These are phyloP conservation scores for Aschersonia sp. DNA, from an alignment of 2,329 filamentous ascomycete genomes.

Conservation along the genomic window DNA sequence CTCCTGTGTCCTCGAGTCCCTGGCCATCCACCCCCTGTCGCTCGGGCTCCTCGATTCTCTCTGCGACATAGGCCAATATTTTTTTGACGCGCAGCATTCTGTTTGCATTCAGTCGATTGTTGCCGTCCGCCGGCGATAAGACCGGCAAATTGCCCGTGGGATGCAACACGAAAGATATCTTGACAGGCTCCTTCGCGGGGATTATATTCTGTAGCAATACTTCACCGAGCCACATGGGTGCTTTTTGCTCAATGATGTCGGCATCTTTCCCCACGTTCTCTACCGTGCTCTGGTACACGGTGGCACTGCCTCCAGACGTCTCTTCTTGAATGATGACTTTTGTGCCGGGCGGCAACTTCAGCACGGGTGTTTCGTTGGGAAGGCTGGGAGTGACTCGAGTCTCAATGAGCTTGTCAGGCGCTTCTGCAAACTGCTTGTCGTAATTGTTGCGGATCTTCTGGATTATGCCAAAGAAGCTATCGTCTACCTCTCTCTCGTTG, in stretches of 20 bases:
- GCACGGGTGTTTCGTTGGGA: conserved; percentile 58
- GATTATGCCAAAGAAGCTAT: conserved; percentile 57
- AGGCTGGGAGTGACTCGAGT: conserved; percentile 54
- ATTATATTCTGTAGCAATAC: conserved; percentile 71
- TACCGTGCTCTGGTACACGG: conserved; percentile 84
- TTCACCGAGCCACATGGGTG: conserved; percentile 85
- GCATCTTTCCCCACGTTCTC: conserved; percentile 61
- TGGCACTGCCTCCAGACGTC: conserved; percentile 53
- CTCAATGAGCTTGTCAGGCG: conserved; percentile 38
- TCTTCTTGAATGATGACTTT: conserved; percentile 58
- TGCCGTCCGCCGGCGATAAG: conserved; percentile 62
- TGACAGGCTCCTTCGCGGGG: conserved; percentile 79
- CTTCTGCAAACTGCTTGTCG: conserved; percentile 47
- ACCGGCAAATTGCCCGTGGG: conserved; percentile 62
- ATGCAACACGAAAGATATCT: conserved; percentile 86
- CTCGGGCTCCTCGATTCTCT: conserved; percentile 68
- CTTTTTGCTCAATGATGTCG: conserved; percentile 71
- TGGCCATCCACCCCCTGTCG: conserved; percentile 19
- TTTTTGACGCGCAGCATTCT: conserved; percentile 93
- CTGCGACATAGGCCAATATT: conserved; percentile 81
- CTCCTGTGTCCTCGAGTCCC: conserved; percentile 17
- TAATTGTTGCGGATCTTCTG: conserved; percentile 62
- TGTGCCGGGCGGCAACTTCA: conserved; percentile 55
- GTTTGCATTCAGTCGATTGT: conserved; percentile 88
- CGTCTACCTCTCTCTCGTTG: conserved; percentile 60